Evolutionary conservation across 2,329 filamentous ascomycete species (phyloP), one percentile per base, ranked within the genome.

Genomic region (Achaetomium macrosporum): DNA sequence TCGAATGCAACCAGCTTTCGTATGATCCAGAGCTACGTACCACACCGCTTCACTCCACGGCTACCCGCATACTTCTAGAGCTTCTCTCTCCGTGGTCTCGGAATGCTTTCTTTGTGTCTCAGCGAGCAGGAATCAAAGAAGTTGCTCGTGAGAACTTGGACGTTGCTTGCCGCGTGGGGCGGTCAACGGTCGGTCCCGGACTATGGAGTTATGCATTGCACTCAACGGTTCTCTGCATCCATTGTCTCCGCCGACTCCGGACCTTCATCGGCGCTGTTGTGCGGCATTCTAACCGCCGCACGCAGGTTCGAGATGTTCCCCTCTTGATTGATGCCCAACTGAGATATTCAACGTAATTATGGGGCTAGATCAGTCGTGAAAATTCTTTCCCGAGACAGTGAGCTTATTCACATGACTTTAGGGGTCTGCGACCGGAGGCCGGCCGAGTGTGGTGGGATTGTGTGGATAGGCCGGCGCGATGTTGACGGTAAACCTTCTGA

Each of bases 381-480:
- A 42, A 11, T 25, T 20, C 11, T 30, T 20, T 39, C 20, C 29
- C 3, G 29, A 20, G 11, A 31, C 25, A 15, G 15, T 42, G 17
- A 31, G 30, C 35, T 35, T 19, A 42, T 47, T 57, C 55, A 57
- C 55, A 57, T 57, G 55, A 57, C 55, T 42, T 46, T 10, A 11
- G 16, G 39, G 48, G 47, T 5, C 51, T 57, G 55, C 55, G 55
- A 57, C 55, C 55, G 20, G 30, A n/a, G 54, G 39, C 41, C 41
- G 45, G 45, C 46, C 37, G 16, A 36, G 29, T 39, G 48, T 30
- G 44, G 44, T 47, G 47, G 49, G 31, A 30, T 25, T 33, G 11
- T 39, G 47, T 19, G 7, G 50, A 46, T 36, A n/a, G 50, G 43
- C 17, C 37, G 17, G 35, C 12, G 39, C 29, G 39, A 50, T 42